Evolutionary conservation across 106 monocot genomes (phyloP).

Genomic region (Platanthera zijinensis): DNA sequence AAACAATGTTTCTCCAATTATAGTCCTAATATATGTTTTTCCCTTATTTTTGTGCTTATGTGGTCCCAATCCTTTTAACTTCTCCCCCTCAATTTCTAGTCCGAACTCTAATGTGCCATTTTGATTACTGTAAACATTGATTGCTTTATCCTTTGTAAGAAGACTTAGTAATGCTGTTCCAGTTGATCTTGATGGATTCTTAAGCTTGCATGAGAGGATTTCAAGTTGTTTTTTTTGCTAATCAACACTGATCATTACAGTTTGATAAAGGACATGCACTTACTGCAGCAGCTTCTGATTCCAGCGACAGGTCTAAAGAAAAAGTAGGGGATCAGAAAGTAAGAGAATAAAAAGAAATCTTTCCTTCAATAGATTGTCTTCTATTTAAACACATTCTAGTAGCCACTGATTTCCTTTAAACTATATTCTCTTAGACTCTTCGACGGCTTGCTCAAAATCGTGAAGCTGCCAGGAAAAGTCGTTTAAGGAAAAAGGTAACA

Average conservation of each 20-base stretch:
- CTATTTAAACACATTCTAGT: neutral
- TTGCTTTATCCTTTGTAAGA: neutral
- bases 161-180: neutral
- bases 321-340: conserved; percentile 66
- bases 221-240: neutral
- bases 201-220: neutral
- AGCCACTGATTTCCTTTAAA: neutral
- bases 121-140: neutral
- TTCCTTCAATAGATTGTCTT: neutral
- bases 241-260: conserved; percentile 16
- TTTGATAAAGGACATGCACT: conserved; percentile 35
- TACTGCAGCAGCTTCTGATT: conserved; percentile 50
- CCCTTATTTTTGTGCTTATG: no score
- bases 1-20: no score
- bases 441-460: conserved; percentile 96
- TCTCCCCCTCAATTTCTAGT: no score
- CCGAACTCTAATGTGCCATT: neutral
- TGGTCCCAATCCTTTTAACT: no score
- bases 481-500: conserved; percentile 79
- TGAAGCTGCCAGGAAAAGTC: conserved; percentile 97
- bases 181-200: neutral
- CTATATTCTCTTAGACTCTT: conserved; percentile 18
- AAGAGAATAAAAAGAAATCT: neutral
- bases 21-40: no score
- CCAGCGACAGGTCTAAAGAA: conserved; percentile 67